These are phyloP conservation scores for Aegilops tauschii DNA, from an alignment of 176 grass and related monocot species.

Conservation along the genomic window DNA sequence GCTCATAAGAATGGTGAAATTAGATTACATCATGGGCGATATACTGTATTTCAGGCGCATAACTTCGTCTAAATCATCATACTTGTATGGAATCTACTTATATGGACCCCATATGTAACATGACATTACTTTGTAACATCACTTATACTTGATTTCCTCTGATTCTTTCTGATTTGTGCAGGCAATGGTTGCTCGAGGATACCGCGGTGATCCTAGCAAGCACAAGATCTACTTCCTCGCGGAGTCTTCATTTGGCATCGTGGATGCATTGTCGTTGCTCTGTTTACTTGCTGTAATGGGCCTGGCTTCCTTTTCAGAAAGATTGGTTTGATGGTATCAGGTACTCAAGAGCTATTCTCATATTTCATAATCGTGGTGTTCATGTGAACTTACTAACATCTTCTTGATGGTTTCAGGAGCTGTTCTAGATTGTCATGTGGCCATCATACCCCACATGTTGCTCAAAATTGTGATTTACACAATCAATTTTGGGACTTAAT, in stretches of 20 bases:
- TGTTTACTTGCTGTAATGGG: constrained; percentile 66
- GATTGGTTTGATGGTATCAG: constrained; percentile 47
- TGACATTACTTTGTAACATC: too few relatives aligned
- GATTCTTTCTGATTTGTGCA: constrained; percentile 36
- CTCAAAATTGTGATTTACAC: not conserved
- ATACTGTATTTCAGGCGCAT: not conserved
- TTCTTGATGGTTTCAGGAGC: constrained; percentile 12
- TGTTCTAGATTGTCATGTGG: not conserved
- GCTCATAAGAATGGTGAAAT: constrained; percentile 8
- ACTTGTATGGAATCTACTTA: not conserved
- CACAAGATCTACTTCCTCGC: constrained; percentile 82
- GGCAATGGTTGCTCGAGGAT: constrained; percentile 95
- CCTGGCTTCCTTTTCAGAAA: constrained; percentile 62
- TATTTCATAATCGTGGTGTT: not conserved
- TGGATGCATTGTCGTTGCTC: constrained; percentile 73
- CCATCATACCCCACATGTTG: not conserved
- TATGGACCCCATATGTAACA: not conserved
- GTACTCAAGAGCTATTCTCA: constrained; percentile 17
- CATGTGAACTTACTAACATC: not conserved
- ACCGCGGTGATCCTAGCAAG: constrained; percentile 65
- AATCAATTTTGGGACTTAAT: not conserved
- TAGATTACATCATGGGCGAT: constrained; percentile 8
- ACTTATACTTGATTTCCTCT: too few relatives aligned
- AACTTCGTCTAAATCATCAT: not conserved
- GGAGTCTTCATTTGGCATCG: constrained; percentile 72